Conservation (phyloP, 2,329 filamentous ascomycete genomes). For the Aspergillus sp. region DNA sequence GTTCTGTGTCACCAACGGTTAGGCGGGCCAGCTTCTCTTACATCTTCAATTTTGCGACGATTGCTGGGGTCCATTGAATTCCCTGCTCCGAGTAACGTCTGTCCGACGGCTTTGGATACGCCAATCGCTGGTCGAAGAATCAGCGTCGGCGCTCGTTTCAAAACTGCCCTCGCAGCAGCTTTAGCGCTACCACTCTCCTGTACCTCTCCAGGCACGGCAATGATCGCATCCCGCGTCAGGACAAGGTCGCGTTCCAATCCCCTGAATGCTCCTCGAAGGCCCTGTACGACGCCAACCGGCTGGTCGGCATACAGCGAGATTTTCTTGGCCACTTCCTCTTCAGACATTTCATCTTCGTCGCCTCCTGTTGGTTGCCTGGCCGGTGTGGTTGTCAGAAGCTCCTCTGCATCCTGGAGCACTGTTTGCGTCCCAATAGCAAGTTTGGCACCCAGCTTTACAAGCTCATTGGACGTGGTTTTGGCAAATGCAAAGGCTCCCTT, state of each 20-base stretch:
- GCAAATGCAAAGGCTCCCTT: constrained; percentile 90
- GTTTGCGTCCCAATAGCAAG: constrained; percentile 92
- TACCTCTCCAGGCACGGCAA: constrained; percentile 88
- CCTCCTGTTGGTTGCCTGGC: constrained; percentile 39
- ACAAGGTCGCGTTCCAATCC: constrained; percentile 85
- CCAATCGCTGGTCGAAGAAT: constrained; percentile 89
- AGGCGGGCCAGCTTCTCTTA: constrained; percentile 53
- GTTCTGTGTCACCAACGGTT: not conserved
- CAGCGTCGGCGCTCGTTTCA: constrained; percentile 84
- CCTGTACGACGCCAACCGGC: constrained; percentile 83
- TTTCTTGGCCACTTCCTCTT: constrained; percentile 71
- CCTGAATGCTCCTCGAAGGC: constrained; percentile 76
- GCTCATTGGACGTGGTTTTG: constrained; percentile 86
- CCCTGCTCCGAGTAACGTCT: constrained; percentile 86
- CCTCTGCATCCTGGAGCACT: constrained; percentile 86
- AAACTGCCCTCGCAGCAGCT: constrained; percentile 75
- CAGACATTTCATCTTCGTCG: constrained; percentile 63
- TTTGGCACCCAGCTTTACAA: constrained; percentile 93
- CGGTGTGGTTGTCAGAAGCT: constrained; percentile 56
- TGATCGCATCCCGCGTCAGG: constrained; percentile 83
- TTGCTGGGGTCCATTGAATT: constrained; percentile 87
- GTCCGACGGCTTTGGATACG: constrained; percentile 81
- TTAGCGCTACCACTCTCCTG: constrained; percentile 81
- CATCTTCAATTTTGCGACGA: constrained; percentile 79
- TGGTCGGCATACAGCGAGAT: constrained; percentile 94